These are phyloP conservation scores for Nannochloropsis limnetica DNA, from an alignment of 352 stramenopile species.

Conservation along the genomic window DNA sequence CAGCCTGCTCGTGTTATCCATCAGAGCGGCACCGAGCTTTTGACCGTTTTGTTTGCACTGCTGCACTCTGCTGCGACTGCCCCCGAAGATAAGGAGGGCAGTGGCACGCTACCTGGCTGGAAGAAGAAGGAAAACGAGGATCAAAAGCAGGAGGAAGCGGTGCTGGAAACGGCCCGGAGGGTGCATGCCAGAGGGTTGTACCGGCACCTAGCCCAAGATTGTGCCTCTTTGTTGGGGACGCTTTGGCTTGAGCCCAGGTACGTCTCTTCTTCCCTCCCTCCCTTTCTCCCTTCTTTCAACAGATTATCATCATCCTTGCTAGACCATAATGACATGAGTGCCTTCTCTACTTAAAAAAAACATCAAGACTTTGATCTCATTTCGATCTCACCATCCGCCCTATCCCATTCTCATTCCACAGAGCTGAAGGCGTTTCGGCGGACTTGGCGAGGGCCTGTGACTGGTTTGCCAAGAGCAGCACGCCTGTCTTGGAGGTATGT, in stretches of 20 bases:
- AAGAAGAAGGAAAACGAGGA: not conserved
- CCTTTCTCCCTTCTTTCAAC: not conserved
- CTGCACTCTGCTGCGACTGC: not conserved
- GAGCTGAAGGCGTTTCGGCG: not conserved
- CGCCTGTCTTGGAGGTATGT: not conserved
- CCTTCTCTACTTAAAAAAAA: not conserved
- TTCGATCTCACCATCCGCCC: not conserved
- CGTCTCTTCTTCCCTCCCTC: not conserved
- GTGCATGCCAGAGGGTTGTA: not conserved
- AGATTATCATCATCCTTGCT: not conserved
- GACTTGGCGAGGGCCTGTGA: not conserved
- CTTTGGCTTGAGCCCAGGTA: slow-evolving; percentile 1
- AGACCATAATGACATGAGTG: not conserved
- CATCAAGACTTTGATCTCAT: not conserved
- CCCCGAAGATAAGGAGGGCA: not conserved
- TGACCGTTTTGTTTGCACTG: not conserved
- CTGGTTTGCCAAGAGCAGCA: slow-evolving; percentile 15
- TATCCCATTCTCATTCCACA: not conserved
- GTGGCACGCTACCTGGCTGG: not conserved
- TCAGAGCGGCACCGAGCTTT: not conserved
- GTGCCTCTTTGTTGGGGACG: not conserved
- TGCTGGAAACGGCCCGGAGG: not conserved
- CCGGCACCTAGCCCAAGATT: slow-evolving; percentile 6
- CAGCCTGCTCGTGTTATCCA: not conserved
- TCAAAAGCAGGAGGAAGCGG: not conserved